Evolutionary conservation across 2,329 filamentous ascomycete species (phyloP).

Genomic region (Pseudogymnoascus sp.): DNA sequence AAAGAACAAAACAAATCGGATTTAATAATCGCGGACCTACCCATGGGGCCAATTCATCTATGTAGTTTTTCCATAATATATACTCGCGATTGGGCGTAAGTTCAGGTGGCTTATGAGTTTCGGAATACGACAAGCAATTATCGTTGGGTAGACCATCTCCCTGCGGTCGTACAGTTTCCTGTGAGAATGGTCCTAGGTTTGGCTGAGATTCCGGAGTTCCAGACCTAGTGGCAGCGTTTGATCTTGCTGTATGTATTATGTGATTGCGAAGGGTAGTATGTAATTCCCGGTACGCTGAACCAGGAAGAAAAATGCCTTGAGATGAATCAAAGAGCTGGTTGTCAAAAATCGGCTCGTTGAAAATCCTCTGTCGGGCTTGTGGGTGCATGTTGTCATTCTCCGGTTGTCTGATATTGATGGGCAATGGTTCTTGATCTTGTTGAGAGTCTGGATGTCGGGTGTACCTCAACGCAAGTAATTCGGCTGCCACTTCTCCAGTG

Average conservation of each 20-base stretch:
- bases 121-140: constrained; percentile 16
- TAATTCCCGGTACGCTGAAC: constrained; percentile 42
- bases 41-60: constrained; percentile 38
- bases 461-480: constrained; percentile 18
- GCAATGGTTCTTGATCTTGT: neutral
- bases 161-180: neutral
- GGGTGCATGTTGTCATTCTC: neutral
- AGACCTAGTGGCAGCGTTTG: constrained; percentile 33
- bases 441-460: constrained; percentile 8
- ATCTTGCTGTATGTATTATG: constrained; percentile 40
- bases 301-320: constrained; percentile 41
- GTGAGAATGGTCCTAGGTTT: constrained; percentile 17
- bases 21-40: constrained; percentile 14
- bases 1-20: too few species aligned
- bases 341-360: constrained; percentile 8
- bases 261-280: constrained; percentile 41
- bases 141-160: constrained; percentile 14
- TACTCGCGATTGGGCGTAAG: constrained; percentile 30
- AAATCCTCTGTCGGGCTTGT: neutral
- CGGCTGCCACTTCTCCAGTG: constrained; percentile 18
- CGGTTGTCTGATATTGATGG: neutral
- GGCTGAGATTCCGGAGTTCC: constrained; percentile 24
- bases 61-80: constrained; percentile 38
- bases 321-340: constrained; percentile 15
- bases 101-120: constrained; percentile 23